Conservation (phyloP, 2,329 filamentous ascomycete species). For the Fusarium transvaalense region DNA sequence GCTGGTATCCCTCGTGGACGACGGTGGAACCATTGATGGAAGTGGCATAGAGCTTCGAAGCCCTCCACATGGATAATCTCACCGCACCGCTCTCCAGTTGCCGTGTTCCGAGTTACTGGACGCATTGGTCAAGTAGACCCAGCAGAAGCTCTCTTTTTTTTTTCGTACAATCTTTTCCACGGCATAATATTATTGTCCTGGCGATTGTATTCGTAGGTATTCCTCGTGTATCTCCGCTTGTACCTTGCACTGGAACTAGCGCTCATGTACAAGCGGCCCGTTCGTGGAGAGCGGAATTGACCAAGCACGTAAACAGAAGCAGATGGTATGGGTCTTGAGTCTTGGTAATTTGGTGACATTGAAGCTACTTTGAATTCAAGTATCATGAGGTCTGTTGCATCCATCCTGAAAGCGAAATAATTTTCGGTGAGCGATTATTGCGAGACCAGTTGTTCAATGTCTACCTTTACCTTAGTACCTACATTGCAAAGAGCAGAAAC, state of each 20-base stretch:
- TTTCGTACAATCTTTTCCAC: not conserved
- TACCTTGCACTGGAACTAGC: conserved; percentile 31
- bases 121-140: conserved; percentile 23
- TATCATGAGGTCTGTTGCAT: conserved; percentile 18
- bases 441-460: not conserved
- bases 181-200: conserved; percentile 21
- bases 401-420: not conserved
- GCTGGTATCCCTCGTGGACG: conserved; percentile 15
- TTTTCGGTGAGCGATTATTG: conserved; percentile 39
- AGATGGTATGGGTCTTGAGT: conserved; percentile 16
- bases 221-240: conserved; percentile 29
- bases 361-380: conserved; percentile 24
- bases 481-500: not conserved
- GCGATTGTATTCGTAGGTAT: not conserved
- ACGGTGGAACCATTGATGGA: conserved; percentile 30
- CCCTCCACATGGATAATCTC: conserved; percentile 47
- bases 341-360: conserved; percentile 37
- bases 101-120: conserved; percentile 48
- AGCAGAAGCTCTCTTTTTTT: conserved; percentile 1
- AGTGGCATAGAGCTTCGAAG: conserved; percentile 35
- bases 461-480: too few species aligned
- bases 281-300: conserved; percentile 34
- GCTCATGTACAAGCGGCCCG: conserved; percentile 38
- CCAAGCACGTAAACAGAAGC: conserved; percentile 15
- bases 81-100: conserved; percentile 45